Evolutionary conservation across 2,329 filamentous ascomycete genomes (phyloP), one percentile per base, ranked within the genome.

Genomic region (Microsporum audouinii): DNA sequence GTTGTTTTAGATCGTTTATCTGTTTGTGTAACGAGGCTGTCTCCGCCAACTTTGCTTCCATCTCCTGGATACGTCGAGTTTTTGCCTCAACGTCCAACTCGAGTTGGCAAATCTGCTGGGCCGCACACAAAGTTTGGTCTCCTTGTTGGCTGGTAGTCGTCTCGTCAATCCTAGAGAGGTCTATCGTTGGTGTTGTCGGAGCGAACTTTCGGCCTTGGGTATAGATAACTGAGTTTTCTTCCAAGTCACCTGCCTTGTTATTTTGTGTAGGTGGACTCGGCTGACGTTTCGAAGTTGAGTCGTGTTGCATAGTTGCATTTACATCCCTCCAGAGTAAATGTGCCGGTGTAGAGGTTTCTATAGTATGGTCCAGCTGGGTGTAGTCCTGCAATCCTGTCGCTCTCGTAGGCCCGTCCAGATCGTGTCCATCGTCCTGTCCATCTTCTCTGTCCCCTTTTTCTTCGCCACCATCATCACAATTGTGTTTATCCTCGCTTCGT

Each of bases 281-380:
- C 31, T 57, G 55, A n/a, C 7, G 14, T n/a, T 57, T 57, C 29
- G 55, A 27, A 29, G 31, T 10, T n/a, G 31, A 41, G 14, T 29
- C 33, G 27, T 34, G 14, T 29, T 23, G 31, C 36, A 36, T n/a
- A 34, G 51, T 8, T 36, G 31, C 29, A 34, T 55, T 36, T 55
- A 36, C n/a, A n/a, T 55, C 49, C 58, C 70, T 71, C 58, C 62
- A 62, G 51, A 76, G 63, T 6, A 77, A 38, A 63, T 76, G 75
- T 17, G 73, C 75, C 3, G 75, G 75, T 0, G 75, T 77, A 1
- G 75, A 77, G 71, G 76, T 76, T 60, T 76, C 75, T 7, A 75
- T 66, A 2, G 75, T 74, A 7, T 74, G 73, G 1, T 71, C 74
- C 47, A 76, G 75, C 66, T 76, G 74, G 53, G 73, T 76, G 58